Base-by-base conservation (phyloP, 257 asterid species). In the Nemophila menziesii region DNA sequence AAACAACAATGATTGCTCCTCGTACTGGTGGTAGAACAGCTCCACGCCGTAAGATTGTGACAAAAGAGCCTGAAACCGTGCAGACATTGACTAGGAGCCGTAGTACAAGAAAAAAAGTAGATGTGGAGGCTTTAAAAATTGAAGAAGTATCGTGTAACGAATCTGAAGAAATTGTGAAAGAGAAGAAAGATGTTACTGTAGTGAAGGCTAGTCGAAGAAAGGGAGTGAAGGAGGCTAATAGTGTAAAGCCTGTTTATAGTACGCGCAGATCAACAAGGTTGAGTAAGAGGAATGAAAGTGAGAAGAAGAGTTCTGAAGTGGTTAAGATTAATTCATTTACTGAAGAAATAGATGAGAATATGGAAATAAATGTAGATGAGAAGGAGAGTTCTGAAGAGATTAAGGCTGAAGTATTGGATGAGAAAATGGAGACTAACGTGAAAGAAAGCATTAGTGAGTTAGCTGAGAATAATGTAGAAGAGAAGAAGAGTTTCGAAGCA, bases 231-330 rank as follows among this genome's bases (percentile, higher is more conserved):
- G 73, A 54, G 36, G 12, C 2, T 49, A 74, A 63, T 23, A 68
- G 64, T n/a, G 64, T 55, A 39, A 55, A 21, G 20, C 55, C 27
- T 19, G 64, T 43, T 16, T 68, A 60, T 20, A 61, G 79, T 64
- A 64, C 83, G 0, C 66, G 95, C 20, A 52, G 86, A 46, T 87
- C 97, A 8, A 60, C 57, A 21, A 80, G 93, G 68, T 63, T 80
- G 72, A 71, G 79, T 10, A 60, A 24, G 68, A 80, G 75, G 64
- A 57, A 34, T 12, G 33, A 6, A 16, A 58, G 45, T 41, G 43
- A 46, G n/a, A 56, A 39, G 14, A 62, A 56, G 20, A 54, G 17
- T 13, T 20, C 55, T 11, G 61, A 56, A 43, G 11, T 40, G 42
- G 22, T 44, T 13, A 63, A 56, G 58, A 60, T 58, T 51, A 77